Percentiles rank a stretch among this genome's conserved stretches.
Conservation (phyloP, 129 eudicot species). For the Flaveria trinervia region DNA sequence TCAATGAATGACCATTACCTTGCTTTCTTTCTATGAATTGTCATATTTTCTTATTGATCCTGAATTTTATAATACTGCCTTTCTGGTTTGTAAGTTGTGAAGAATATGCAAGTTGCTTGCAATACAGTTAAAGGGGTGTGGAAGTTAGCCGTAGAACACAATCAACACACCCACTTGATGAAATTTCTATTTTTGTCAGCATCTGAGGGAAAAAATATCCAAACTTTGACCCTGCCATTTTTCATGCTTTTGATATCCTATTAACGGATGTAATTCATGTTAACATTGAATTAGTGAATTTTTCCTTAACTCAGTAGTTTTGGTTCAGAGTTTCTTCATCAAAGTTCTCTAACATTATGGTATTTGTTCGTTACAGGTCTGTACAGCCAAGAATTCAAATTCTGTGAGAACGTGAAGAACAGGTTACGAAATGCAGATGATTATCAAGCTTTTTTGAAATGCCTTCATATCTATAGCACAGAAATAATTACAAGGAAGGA, state of each 20-base stretch:
- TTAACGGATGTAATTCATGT: neutral
- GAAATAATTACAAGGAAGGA: constrained; percentile 93
- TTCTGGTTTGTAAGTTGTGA: constrained; percentile 4
- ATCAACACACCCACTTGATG: neutral
- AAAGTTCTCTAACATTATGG: neutral
- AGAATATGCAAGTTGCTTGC: constrained; percentile 6
- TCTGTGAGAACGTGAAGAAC: constrained; percentile 94
- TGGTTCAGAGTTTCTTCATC: constrained; percentile 4
- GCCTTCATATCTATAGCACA: constrained; percentile 95
- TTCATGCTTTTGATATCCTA: constrained; percentile 3
- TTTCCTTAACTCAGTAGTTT: neutral
- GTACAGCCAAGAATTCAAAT: constrained; percentile 80
- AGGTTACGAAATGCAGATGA: constrained; percentile 78
- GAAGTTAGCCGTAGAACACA: neutral
- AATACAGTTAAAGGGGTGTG: neutral
- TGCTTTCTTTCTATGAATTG: neutral
- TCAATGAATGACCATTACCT: neutral
- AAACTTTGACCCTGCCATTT: neutral
- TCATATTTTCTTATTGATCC: constrained; percentile 19
- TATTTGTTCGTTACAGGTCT: constrained; percentile 48
- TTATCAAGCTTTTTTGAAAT: constrained; percentile 96
- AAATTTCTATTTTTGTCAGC: constrained; percentile 2
- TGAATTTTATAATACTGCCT: neutral
- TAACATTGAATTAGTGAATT: constrained; percentile 1
- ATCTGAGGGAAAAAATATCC: neutral